Base-by-base conservation (phyloP, 2,329 filamentous ascomycete species). In the Calonectria crousiana region DNA sequence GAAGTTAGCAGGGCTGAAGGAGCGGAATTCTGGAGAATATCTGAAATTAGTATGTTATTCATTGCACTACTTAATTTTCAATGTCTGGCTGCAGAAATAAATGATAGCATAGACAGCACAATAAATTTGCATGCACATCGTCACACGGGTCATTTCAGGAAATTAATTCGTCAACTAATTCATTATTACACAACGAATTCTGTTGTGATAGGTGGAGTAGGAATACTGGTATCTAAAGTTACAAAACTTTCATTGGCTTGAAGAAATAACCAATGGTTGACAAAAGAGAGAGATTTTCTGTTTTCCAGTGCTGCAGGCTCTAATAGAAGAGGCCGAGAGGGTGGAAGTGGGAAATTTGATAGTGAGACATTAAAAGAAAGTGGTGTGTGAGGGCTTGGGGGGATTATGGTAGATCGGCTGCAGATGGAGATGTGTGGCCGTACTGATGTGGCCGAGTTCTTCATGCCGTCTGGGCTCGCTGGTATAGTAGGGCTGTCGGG, bases 81-180 rank as follows among this genome's bases (percentile, higher is more conserved):
- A n/a, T n/a, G n/a, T n/a, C n/a, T 66, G 80, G 79, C 71, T 81
- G 81, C 71, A 75, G 10, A 49, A 23, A 49, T 49, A n/a, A 6
- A 23, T 49, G n/a, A 1, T 6, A 49, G 6, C 44, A 8, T 49
- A 26, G 47, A 26, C 47, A 51, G 26, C n/a, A 51, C 47, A 26
- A 26, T 51, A 9, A n/a, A 51, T 13, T 5, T 51, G 26, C 10
- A 51, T 51, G n/a, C 47, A 51, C 6, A 26, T 6, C 10, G 14
- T 51, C 47, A 51, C 47, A 51, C n/a, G n/a, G 23, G 47, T 13
- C n/a, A 51, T 26, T 26, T 26, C 47, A 51, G 14, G 47, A 4
- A 4, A 14, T 51, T 51, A 20, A 51, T 26, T 51, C 14, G 10
- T 28, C 2, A 51, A 51, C 14, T 9, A 51, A 26, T 51, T 26